A percentile compares a stretch with the other conserved stretches of the same genome.
These are phyloP conservation scores for Dichomitus squalens DNA, from an alignment of 1,284 basidiomycete species.

Conservation along the genomic window DNA sequence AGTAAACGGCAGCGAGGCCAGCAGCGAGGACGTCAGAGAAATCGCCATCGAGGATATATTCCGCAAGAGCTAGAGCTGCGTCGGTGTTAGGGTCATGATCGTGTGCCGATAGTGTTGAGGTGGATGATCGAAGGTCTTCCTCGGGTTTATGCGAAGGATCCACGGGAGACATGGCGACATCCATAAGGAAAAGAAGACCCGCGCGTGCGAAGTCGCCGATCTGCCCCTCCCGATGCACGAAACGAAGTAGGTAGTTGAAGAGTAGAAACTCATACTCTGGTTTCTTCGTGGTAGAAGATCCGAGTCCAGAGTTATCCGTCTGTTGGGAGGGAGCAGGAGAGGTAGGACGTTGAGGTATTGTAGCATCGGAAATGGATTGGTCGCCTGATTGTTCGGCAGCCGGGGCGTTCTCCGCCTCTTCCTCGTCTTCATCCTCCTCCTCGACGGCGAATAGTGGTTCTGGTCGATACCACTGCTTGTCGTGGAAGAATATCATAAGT, in stretches of 20 bases:
- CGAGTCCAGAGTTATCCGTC: constrained; percentile 55
- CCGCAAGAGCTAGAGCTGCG: constrained; percentile 83
- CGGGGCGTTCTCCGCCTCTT: constrained; percentile 51
- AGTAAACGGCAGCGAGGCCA: constrained; percentile 92
- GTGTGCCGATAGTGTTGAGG: constrained; percentile 21
- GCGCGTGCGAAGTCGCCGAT: constrained; percentile 95
- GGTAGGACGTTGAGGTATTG: constrained; percentile 31
- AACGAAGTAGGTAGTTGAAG: constrained; percentile 95
- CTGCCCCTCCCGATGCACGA: constrained; percentile 91
- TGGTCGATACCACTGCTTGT: constrained; percentile 81
- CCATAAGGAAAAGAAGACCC: constrained; percentile 90
- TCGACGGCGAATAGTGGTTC: constrained; percentile 70
- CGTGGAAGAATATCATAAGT: constrained; percentile 95
- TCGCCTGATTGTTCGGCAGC: constrained; percentile 32
- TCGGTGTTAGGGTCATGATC: constrained; percentile 73
- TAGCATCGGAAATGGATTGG: constrained; percentile 18
- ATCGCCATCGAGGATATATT: constrained; percentile 94
- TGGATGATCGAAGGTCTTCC: constrained; percentile 36
- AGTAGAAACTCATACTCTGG: constrained; percentile 93
- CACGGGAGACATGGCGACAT: constrained; percentile 86
- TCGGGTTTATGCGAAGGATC: constrained; percentile 47
- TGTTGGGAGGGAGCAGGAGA: constrained; percentile 65
- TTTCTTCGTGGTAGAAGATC: constrained; percentile 53
- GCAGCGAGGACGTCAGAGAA: constrained; percentile 96
- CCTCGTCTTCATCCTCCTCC: constrained; percentile 63